Evolutionary conservation across 2,329 filamentous ascomycete species (phyloP).

Genomic region (Alternaria infectoria): DNA sequence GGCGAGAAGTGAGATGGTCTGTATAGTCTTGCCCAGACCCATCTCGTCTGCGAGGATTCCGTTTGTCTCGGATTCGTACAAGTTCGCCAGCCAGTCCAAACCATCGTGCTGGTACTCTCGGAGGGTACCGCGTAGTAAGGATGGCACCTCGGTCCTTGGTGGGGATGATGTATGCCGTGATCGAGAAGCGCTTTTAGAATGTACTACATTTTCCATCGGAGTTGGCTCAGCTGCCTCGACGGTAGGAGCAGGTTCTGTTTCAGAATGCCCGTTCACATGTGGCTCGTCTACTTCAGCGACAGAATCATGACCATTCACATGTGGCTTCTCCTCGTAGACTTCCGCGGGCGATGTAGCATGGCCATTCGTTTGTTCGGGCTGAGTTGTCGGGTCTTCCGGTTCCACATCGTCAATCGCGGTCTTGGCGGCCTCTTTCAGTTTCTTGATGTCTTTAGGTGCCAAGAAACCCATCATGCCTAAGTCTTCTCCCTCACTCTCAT

Average conservation of each 20-base stretch:
- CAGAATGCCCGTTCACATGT: constrained; percentile 20
- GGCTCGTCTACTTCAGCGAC: constrained; percentile 7
- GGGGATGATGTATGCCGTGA: constrained; percentile 41
- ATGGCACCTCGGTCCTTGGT: constrained; percentile 51
- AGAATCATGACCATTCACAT: constrained; percentile 18
- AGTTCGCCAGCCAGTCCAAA: constrained; percentile 93
- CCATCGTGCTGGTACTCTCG: constrained; percentile 97
- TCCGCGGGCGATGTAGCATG: constrained; percentile 50
- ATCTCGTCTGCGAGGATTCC: constrained; percentile 98
- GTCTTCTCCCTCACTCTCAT: constrained; percentile 44
- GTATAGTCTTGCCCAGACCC: constrained; percentile 97
- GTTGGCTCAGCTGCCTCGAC: constrained; percentile 22
- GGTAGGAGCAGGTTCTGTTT: constrained; percentile 5
- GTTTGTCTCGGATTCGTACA: constrained; percentile 92
- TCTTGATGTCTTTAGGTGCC: constrained; percentile 41
- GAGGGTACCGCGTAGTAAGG: constrained; percentile 80
- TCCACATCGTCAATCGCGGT: constrained; percentile 27
- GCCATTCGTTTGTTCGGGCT: constrained; percentile 25
- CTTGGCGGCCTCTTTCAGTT: constrained; percentile 43
- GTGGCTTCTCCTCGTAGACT: constrained; percentile 51
- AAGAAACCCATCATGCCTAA: constrained; percentile 45
- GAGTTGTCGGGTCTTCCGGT: constrained; percentile 48
- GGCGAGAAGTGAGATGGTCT: constrained; percentile 92
- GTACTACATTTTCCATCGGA: constrained; percentile 17
- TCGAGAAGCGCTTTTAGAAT: constrained; percentile 23